Evolutionary conservation across 75 land plant genomes (phyloP), one percentile per base, ranked within the genome.

Genomic region (Adiantum capillusveneris): DNA sequence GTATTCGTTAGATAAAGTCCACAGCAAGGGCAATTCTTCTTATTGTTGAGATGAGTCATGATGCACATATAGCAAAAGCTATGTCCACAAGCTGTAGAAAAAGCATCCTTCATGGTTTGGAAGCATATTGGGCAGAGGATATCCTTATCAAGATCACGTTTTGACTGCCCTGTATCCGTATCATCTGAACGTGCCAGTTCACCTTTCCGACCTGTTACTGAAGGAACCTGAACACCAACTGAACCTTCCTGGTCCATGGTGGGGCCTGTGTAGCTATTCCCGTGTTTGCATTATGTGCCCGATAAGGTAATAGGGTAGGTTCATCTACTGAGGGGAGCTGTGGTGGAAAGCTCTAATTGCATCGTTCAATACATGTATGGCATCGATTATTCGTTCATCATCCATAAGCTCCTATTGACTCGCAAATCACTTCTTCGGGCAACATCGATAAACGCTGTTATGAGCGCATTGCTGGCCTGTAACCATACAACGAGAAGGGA

Each of bases 61-160:
- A 94, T 90, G 44, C 98, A 94, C 86, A 81, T 90, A 65, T 94
- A 90, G 56, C 98, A 94, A 67, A 94, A 94, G 69, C 86, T 94
- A 58, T 94, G 98, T 0, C 98, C 98, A 57, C 98, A 94, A 1
- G 83, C 67, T 6, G 98, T 94, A 1, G 91, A 66, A 53, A 94
- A 94, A 31, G 96, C 98, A 39, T 94, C 98, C 65, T 86, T 94
- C 46, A 94, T 89, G 14, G 81, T 74, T 75, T 90, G 90, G 75
- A 94, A 88, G 56, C 98, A 94, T 1, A 94, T 90, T 52, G 98
- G 98, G 59, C 98, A 90, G 42, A 81, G 59, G 39, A 86, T 62
- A 70, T 94, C 98, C 82, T 81, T 94, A 66, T 94, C 98, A 59
- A 75, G 18, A 62, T 68, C 85, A 3, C 25, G 2, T 24, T 53